Percentiles rank a stretch among this genome's conserved stretches.
phyloP scores from a whole-genome alignment of 1,139 yeast species.

The Scheffersomyces titani region DNA sequence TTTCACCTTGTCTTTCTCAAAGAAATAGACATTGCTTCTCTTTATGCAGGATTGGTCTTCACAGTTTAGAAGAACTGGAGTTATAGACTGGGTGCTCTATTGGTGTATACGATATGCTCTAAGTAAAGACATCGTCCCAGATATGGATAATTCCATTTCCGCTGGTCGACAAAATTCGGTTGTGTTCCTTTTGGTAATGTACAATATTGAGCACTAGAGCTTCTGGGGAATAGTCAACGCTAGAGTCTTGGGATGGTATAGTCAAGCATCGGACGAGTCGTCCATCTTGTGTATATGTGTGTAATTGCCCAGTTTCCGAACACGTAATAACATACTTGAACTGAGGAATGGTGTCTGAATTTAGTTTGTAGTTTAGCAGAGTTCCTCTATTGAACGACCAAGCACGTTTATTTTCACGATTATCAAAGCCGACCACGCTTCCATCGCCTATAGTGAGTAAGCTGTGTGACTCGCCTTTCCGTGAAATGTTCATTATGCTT shows the following conservation, averaged over 20 bases:
- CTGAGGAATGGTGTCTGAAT: conserved; percentile 9
- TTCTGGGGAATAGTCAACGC: not conserved
- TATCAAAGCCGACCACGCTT: conserved; percentile 11
- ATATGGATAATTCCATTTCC: conserved; percentile 22
- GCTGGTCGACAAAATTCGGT: conserved; percentile 19
- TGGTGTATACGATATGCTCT: not conserved
- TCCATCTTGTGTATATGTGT: conserved; percentile 3
- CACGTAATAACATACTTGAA: conserved; percentile 15
- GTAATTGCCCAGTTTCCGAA: conserved; percentile 12
- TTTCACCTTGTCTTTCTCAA: not conserved
- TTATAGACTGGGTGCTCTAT: too few species aligned
- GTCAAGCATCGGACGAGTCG: not conserved
- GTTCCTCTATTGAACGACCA: not conserved
- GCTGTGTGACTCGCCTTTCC: conserved; percentile 1
- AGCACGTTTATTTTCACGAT: conserved; percentile 9
- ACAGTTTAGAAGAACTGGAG: not conserved
- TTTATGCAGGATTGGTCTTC: not conserved
- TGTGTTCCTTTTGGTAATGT: conserved; percentile 11
- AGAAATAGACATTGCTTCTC: not conserved
- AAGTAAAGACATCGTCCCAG: conserved; percentile 21
- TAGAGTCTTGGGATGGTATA: not conserved
- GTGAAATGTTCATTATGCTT: conserved; percentile 5
- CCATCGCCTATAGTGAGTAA: conserved; percentile 3
- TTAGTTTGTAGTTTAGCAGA: conserved; percentile 7
- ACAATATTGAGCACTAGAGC: conserved; percentile 12